Evolutionary conservation across 768 basidiomycete species (phyloP).

Genomic region (Chiua virens): DNA sequence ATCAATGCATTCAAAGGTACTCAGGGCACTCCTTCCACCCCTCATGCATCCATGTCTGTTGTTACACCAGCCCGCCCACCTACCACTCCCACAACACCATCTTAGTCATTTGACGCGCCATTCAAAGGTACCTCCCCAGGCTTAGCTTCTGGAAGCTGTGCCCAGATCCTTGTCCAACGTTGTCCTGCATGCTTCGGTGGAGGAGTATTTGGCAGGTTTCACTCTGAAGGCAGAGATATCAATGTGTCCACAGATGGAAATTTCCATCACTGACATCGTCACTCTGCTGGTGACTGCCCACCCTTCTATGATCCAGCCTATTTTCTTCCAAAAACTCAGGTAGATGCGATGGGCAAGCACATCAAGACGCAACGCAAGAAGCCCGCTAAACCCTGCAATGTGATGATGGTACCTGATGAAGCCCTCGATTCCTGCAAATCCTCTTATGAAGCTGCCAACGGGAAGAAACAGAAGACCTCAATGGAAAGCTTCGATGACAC

Average conservation of each 20-base stretch:
- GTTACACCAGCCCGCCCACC: too few species aligned
- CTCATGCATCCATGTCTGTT: too few species aligned
- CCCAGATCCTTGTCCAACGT: constrained; percentile 5
- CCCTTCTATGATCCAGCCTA: constrained; percentile 32
- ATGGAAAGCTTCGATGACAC: constrained; percentile 32
- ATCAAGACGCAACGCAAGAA: constrained; percentile 27
- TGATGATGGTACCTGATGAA: constrained; percentile 29
- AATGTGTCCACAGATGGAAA: constrained; percentile 40
- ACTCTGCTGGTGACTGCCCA: constrained; percentile 30
- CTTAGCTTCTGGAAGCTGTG: too few species aligned
- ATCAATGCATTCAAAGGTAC: too few species aligned
- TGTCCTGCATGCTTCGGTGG: constrained; percentile 35
- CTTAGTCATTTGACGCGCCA: too few species aligned
- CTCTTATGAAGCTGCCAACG: constrained; percentile 6
- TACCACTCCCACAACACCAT: too few species aligned
- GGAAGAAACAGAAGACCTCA: constrained; percentile 8
- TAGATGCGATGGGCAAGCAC: constrained; percentile 31
- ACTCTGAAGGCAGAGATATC: constrained; percentile 32
- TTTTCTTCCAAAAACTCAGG: constrained; percentile 34
- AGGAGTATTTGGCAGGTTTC: constrained; percentile 1
- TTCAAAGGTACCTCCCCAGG: too few species aligned
- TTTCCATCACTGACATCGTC: constrained; percentile 38
- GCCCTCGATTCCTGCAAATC: constrained; percentile 37
- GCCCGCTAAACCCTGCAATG: neutral
- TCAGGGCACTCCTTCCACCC: too few species aligned